Evolutionary conservation across 1,284 basidiomycete species (phyloP).

Genomic region (Fomitopsis pinicola): DNA sequence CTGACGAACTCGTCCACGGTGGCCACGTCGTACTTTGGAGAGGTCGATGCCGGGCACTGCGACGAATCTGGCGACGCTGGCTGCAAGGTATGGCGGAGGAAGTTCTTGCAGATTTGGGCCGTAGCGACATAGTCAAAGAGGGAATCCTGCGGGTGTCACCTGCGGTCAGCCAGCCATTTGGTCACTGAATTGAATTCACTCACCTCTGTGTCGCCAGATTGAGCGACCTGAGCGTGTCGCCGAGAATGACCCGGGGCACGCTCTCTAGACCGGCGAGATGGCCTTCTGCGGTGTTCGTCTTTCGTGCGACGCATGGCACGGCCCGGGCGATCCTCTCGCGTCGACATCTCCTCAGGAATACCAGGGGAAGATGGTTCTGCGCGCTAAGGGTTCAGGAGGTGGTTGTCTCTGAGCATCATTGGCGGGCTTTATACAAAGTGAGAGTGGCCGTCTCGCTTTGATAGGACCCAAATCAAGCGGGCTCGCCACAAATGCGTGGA

Average conservation of each 20-base stretch:
- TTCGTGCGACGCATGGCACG: neutral
- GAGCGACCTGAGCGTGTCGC: neutral
- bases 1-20: neutral
- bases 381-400: neutral
- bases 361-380: neutral
- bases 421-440: neutral
- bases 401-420: neutral
- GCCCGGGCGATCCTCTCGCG: neutral
- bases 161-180: neutral
- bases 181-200: neutral
- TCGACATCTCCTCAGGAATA: neutral
- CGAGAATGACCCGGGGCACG: neutral
- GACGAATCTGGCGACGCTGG: neutral
- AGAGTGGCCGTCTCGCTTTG: neutral
- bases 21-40: neutral
- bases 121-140: neutral
- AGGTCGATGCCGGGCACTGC: neutral
- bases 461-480: neutral
- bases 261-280: neutral
- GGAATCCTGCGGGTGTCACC: neutral
- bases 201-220: neutral
- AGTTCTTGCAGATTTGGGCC: neutral
- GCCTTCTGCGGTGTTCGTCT: neutral
- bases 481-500: neutral
- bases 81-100: neutral